Evolutionary conservation across 1,139 yeast species (phyloP), one percentile per base, ranked within the genome.

Genomic region (Pichia sp.): DNA sequence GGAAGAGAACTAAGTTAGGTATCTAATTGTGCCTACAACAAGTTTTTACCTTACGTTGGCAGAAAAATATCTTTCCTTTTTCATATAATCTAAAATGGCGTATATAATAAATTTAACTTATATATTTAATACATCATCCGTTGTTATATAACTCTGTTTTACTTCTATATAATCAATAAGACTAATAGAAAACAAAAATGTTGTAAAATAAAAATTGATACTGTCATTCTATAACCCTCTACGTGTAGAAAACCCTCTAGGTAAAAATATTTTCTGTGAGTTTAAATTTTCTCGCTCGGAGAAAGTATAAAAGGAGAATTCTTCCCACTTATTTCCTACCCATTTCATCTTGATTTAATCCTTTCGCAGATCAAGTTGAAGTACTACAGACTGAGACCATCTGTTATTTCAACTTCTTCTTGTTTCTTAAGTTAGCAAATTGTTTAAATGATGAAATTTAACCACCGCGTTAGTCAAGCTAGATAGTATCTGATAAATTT

Each of bases 1-100:
- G 99, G 99, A 92, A 97, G 86, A 88, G 98, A 85, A 92, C 97
- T 70, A 94, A 92, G 95, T 84, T 94, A 79, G 82, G 84, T 85
- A 76, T 92, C 83, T 92, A 88, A 87, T 79, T 44, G 39, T 30
- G 34, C 20, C n/a, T n/a, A n/a, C n/a, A n/a, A n/a, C n/a, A n/a
- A n/a, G n/a, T n/a, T n/a, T n/a, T n/a, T n/a, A n/a, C n/a, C n/a
- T n/a, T n/a, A n/a, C n/a, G n/a, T n/a, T n/a, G n/a, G n/a, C n/a
- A n/a, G n/a, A n/a, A n/a, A n/a, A n/a, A 8, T 23, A 35, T 40
- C 42, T 20, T 39, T 39, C 11, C 30, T 18, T 25, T n/a, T 39
- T 18, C 23, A 37, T 37, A 37, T 37, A 37, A 37, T 37, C 27
- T 37, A 23, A 15, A 37, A 22, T 24, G 39, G 27, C 39, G 25